Base-by-base conservation (phyloP, 2,329 filamentous ascomycete species). In the Microdochium nivale region DNA sequence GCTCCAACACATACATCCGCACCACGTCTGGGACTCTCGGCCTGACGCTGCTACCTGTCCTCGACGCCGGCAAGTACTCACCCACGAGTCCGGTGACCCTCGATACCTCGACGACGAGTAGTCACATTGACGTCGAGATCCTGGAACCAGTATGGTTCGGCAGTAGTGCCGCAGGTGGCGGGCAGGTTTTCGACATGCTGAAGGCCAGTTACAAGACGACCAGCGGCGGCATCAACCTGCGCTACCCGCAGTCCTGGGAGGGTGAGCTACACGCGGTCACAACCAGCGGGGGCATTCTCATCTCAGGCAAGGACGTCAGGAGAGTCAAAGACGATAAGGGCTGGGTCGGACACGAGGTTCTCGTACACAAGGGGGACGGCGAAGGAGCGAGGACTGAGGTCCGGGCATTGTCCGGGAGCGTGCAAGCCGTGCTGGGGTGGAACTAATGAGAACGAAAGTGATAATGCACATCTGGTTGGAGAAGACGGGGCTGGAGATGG, bases 181-280 rank as follows among this genome's bases (percentile, higher is more conserved):
- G 27, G 56, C 60, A 14, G 55, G 59, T 25, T 52, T 75, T 60
- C 58, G 63, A 63, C 48, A 60, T 63, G 27, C 62, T 81, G 3
- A 57, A 62, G 33, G 69, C 71, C 2, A 55, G 58, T 7, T 77
- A 81, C 62, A 63, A 54, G 23, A 70, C 72, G 40, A 69, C 75
- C 10, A 76, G 73, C 51, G 77, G 75, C 7, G 48, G 59, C 30
- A 57, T 79, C 48, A 59, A 57, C 14, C 62, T 80, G 23, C 54
- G 49, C 16, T 80, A 78, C 56, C 78, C 79, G 0, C 59, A 58
- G 23, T 64, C 69, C 2, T 81, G 78, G 79, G 71, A 74, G 55
- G 79, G 79, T 14, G 55, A 56, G 21, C 61, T 80, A 32, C 54
- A 54, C 10, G 68, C 72, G 13, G 52, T 67, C 53, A 68, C 69